Conservation (phyloP, 179 eudicot genomes). For the Heliamphora pulchella region DNA sequence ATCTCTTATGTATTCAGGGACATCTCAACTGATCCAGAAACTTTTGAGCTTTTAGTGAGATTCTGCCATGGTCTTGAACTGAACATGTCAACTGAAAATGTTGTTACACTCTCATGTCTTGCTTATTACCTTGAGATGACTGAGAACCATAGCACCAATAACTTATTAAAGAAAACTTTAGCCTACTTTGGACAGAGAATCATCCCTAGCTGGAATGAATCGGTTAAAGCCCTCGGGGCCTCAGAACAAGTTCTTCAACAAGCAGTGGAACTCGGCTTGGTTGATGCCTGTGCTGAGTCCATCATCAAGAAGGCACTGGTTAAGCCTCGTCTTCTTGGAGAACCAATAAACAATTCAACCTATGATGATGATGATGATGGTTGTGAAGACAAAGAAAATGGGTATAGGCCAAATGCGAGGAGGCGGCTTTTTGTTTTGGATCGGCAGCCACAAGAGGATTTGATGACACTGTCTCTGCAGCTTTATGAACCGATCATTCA, state of each 20-base stretch:
- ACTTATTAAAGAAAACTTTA: conserved; percentile 35
- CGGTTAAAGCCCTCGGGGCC: conserved; percentile 37
- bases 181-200: conserved; percentile 34
- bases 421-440: conserved; percentile 45
- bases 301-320: conserved; percentile 32
- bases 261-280: conserved; percentile 34
- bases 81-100: conserved; percentile 43
- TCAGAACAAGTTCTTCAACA: conserved; percentile 31
- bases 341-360: conserved; percentile 25
- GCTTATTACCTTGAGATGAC: conserved; percentile 59
- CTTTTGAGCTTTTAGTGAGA: conserved; percentile 47
- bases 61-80: conserved; percentile 59
- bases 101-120: conserved; percentile 41
- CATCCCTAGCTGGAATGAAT: conserved; percentile 55
- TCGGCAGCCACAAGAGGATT: conserved; percentile 28
- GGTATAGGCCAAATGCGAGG: conserved; percentile 29
- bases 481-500: conserved; percentile 43
- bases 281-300: conserved; percentile 34
- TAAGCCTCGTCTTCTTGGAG: conserved; percentile 47
- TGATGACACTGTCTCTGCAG: conserved; percentile 35
- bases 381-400: conserved; percentile 14
- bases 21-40: conserved; percentile 36
- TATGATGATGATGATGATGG: conserved; percentile 13
- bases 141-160: conserved; percentile 47
- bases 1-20: conserved; percentile 30